Conservation (phyloP, 2,329 filamentous ascomycete genomes). For the Botrytis aclada region DNA sequence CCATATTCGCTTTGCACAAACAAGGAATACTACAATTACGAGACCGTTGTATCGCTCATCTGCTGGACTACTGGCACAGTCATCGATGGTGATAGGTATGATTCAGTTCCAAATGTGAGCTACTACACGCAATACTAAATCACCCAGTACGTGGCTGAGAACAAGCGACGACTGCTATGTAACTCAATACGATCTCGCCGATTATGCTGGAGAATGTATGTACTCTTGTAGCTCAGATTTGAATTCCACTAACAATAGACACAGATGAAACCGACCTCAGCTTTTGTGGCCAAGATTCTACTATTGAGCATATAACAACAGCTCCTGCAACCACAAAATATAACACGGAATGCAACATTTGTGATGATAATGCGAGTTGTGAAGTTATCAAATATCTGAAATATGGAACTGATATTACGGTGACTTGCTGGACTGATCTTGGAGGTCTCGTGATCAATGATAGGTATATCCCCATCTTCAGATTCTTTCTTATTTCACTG, state of each 20-base stretch:
- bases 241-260: background rate
- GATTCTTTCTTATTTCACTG: background rate
- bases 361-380: slow-evolving; percentile 23
- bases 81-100: slow-evolving; percentile 27
- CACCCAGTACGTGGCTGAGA: slow-evolving; percentile 26
- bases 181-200: slow-evolving; percentile 25
- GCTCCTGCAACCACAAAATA: slow-evolving; percentile 23
- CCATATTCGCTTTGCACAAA: slow-evolving; percentile 29
- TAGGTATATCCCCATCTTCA: slow-evolving; percentile 15
- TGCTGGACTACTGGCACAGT: slow-evolving; percentile 29
- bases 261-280: slow-evolving; percentile 22
- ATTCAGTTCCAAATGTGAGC: background rate
- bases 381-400: slow-evolving; percentile 22
- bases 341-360: slow-evolving; percentile 28
- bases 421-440: slow-evolving; percentile 26
- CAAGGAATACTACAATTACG: slow-evolving; percentile 23
- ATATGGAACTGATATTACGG: slow-evolving; percentile 22
- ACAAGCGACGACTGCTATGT: slow-evolving; percentile 29
- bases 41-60: slow-evolving; percentile 18
- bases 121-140: background rate
- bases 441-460: slow-evolving; percentile 23
- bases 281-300: slow-evolving; percentile 24
- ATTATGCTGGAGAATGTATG: slow-evolving; percentile 27
- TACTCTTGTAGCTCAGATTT: background rate
- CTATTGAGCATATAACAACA: slow-evolving; percentile 24